Evolutionary conservation across 2,329 filamentous ascomycete genomes (phyloP).

Genomic region (Didymella lethalis): DNA sequence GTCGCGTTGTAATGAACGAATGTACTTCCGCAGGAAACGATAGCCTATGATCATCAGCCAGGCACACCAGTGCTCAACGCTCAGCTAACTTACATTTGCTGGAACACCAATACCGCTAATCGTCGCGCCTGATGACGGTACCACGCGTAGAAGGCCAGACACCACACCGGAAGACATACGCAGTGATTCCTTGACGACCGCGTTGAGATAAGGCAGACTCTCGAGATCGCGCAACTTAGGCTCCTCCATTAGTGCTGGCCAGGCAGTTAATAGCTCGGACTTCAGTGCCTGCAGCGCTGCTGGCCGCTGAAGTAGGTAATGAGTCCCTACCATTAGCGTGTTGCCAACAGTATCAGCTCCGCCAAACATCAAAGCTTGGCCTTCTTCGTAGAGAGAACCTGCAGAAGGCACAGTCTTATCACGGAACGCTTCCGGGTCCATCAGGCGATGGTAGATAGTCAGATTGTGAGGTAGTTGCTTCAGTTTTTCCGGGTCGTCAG

Average conservation of each 20-base stretch:
- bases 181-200: slow-evolving; percentile 53
- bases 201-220: slow-evolving; percentile 45
- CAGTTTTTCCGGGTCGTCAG: slow-evolving; percentile 41
- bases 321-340: slow-evolving; percentile 53
- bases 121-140: slow-evolving; percentile 33
- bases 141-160: slow-evolving; percentile 35
- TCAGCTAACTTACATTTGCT: slow-evolving; percentile 25
- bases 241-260: slow-evolving; percentile 44
- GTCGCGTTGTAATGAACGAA: slow-evolving; percentile 45
- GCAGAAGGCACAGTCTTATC: slow-evolving; percentile 43
- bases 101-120: slow-evolving; percentile 33
- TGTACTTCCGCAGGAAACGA: slow-evolving; percentile 42
- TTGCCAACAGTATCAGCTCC: slow-evolving; percentile 57
- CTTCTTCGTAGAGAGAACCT: slow-evolving; percentile 55
- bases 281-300: slow-evolving; percentile 47
- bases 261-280: slow-evolving; percentile 49
- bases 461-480: slow-evolving; percentile 46
- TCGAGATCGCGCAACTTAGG: slow-evolving; percentile 49
- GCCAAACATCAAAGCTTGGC: slow-evolving; percentile 57
- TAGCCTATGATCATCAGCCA: slow-evolving; percentile 26
- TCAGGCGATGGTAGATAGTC: slow-evolving; percentile 51
- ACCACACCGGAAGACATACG: slow-evolving; percentile 49
- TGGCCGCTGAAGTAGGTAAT: slow-evolving; percentile 51
- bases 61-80: not conserved
- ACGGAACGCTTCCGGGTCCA: slow-evolving; percentile 46